Evolutionary conservation across 768 basidiomycete genomes (phyloP).

Genomic region (Antrodiella citrinella): DNA sequence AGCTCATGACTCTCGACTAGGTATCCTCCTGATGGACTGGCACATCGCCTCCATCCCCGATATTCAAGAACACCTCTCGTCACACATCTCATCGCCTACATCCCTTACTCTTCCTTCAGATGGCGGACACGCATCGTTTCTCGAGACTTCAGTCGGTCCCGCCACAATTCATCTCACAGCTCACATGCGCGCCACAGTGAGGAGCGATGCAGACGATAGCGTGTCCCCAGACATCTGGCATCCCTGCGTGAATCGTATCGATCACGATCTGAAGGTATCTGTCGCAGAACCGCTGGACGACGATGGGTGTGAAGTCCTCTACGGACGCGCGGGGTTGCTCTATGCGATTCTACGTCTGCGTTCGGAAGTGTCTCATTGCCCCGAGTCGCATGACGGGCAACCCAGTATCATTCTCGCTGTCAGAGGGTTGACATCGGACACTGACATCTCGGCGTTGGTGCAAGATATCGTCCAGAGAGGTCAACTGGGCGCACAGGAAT

Average conservation of each 20-base stretch:
- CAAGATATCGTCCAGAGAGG: constrained; percentile 40
- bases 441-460: constrained; percentile 28
- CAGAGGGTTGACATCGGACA: constrained; percentile 25
- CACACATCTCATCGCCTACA: neutral
- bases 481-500: constrained; percentile 27
- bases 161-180: constrained; percentile 20
- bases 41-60: constrained; percentile 5
- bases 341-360: constrained; percentile 45
- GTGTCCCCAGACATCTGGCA: constrained; percentile 3
- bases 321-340: constrained; percentile 50
- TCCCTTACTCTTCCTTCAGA: neutral
- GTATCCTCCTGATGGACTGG: constrained; percentile 18
- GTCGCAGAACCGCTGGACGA: constrained; percentile 22
- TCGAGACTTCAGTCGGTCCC: constrained; percentile 23
- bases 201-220: neutral
- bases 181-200: constrained; percentile 10
- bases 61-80: neutral
- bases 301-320: constrained; percentile 49
- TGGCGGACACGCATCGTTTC: constrained; percentile 15
- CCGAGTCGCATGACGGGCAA: neutral
- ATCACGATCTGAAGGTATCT: constrained; percentile 10
- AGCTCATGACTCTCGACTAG: too few relatives aligned
- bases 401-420: neutral
- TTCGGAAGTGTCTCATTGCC: constrained; percentile 9
- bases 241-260: constrained; percentile 9